Evolutionary conservation across 2,329 filamentous ascomycete species (phyloP).

Genomic region (Cladosporium oxysporum): DNA sequence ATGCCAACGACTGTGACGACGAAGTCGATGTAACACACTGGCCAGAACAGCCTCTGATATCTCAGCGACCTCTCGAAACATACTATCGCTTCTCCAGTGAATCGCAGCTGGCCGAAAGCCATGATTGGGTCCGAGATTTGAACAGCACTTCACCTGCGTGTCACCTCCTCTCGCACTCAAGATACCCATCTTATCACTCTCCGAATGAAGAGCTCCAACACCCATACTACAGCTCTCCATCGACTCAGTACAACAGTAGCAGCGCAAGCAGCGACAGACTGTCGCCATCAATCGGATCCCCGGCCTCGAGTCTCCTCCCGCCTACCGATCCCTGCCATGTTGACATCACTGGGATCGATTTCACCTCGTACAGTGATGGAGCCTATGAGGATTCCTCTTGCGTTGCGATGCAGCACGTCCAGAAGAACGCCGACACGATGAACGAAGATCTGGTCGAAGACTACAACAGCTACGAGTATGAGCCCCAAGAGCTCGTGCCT

Average conservation of each 20-base stretch:
- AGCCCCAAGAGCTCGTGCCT: constrained; percentile 8
- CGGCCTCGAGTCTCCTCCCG: neutral
- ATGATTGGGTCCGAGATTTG: neutral
- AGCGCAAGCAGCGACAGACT: constrained; percentile 3
- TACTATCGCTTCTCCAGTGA: neutral
- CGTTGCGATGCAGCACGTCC: constrained; percentile 6
- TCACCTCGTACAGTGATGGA: neutral
- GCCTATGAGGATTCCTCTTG: neutral
- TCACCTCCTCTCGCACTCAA: neutral
- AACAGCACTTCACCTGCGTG: neutral
- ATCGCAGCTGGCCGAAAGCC: neutral
- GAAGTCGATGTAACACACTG: neutral
- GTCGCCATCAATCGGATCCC: neutral
- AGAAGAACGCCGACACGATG: neutral
- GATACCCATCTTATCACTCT: neutral
- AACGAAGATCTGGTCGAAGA: neutral
- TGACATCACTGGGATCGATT: neutral
- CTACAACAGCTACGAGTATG: neutral
- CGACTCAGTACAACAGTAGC: constrained; percentile 6
- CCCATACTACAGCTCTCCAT: constrained; percentile 12
- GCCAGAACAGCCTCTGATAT: neutral
- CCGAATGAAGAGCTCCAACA: neutral
- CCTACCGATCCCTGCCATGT: neutral
- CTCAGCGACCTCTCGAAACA: neutral
- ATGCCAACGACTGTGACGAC: neutral